Evolutionary conservation across 2,329 filamentous ascomycete genomes (phyloP).

Genomic region (Myriosclerotinia duriaeana): DNA sequence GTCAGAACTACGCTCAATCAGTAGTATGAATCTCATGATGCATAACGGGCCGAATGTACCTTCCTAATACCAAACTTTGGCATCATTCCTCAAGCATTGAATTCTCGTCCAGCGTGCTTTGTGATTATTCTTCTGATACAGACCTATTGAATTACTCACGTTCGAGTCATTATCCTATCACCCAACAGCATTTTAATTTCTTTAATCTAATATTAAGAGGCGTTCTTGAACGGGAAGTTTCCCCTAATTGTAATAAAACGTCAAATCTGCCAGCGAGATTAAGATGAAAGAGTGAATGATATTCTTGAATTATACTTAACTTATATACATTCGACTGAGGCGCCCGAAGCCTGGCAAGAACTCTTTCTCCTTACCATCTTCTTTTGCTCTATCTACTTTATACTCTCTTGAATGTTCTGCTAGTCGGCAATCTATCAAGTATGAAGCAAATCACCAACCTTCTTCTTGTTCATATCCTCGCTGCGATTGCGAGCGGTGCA

Average conservation of each 20-base stretch:
- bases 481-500: slow-evolving; percentile 11
- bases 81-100: slow-evolving; percentile 16
- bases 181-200: slow-evolving; percentile 1
- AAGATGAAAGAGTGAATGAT: neutral
- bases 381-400: neutral
- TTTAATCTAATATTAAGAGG: slow-evolving; percentile 7
- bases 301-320: neutral
- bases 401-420: neutral
- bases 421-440: slow-evolving; percentile 8
- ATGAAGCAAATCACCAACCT: slow-evolving; percentile 7
- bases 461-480: slow-evolving; percentile 8
- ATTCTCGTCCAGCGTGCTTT: neutral
- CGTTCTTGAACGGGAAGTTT: neutral
- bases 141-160: slow-evolving; percentile 14
- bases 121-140: slow-evolving; percentile 5
- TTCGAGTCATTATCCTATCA: slow-evolving; percentile 13
- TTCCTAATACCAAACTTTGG: slow-evolving; percentile 8
- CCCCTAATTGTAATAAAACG: neutral
- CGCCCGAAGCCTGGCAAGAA: neutral
- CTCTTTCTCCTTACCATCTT: neutral
- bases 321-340: neutral
- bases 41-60: slow-evolving; percentile 16
- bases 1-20: neutral
- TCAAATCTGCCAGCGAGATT: neutral
- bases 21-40: slow-evolving; percentile 15